phyloP scores from a whole-genome alignment of 1,284 basidiomycete genomes.

The Cryptococcus wingfieldii region DNA sequence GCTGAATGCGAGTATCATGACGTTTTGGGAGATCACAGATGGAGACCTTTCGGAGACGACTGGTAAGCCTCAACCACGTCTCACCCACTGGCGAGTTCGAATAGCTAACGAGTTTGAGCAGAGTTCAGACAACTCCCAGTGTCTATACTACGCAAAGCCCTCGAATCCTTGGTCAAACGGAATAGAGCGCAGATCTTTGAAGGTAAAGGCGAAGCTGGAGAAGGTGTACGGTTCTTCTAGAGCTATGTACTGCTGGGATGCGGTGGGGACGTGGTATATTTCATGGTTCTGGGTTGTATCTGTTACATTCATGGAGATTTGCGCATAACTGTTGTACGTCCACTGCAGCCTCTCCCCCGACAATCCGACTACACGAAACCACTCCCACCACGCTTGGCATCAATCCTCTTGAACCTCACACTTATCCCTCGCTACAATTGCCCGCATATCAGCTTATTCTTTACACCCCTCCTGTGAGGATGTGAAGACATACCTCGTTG shows the following conservation, averaged over 20 bases:
- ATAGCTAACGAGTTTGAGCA: conserved; percentile 17
- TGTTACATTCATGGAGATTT: neutral
- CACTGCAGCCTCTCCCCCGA: neutral
- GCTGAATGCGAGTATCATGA: conserved; percentile 53
- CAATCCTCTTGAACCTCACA: conserved; percentile 77
- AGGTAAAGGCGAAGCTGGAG: conserved; percentile 49
- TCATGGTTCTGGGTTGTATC: too few species aligned
- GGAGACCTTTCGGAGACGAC: conserved; percentile 50
- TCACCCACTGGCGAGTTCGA: neutral
- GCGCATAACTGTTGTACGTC: neutral
- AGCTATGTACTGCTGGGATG: neutral
- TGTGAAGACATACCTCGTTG: conserved; percentile 58
- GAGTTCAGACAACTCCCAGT: conserved; percentile 52
- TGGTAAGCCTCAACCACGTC: conserved; percentile 24
- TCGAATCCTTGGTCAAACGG: conserved; percentile 51
- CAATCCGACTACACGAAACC: conserved; percentile 63
- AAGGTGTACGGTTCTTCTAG: conserved; percentile 53
- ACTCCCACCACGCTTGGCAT: conserved; percentile 72
- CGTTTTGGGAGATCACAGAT: conserved; percentile 55
- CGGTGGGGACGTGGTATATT: neutral
- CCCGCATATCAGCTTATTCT: conserved; percentile 8
- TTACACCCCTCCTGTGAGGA: neutral
- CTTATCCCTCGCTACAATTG: conserved; percentile 62
- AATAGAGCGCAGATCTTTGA: conserved; percentile 54
- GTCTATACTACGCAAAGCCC: conserved; percentile 47